Percentiles rank a stretch among this genome's conserved stretches.
Conservation (phyloP, 2,329 filamentous ascomycete genomes). For the Aspergillus hortae region DNA sequence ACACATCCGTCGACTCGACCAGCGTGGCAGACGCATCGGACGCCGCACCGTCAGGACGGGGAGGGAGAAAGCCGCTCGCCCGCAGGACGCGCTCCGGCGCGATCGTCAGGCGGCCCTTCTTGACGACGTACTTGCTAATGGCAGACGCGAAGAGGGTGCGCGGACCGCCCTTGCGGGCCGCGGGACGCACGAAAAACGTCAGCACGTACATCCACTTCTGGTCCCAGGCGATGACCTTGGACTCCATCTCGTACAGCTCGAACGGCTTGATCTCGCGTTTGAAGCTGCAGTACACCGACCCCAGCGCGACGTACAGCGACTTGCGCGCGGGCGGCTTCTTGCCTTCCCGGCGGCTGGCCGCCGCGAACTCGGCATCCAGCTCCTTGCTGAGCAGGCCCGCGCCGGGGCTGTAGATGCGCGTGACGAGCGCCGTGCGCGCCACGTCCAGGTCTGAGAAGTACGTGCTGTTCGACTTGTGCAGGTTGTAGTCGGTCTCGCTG, state of each 20-base stretch:
- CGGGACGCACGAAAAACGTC: conserved; percentile 64
- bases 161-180: conserved; percentile 47
- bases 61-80: conserved; percentile 70
- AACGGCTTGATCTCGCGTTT: conserved; percentile 69
- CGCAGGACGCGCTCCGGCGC: conserved; percentile 73
- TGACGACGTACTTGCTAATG: conserved; percentile 78
- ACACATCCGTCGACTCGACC: conserved; percentile 21
- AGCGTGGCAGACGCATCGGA: conserved; percentile 5
- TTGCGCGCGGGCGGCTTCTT: conserved; percentile 47
- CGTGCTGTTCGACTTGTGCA: conserved; percentile 79
- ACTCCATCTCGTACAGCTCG: conserved; percentile 70
- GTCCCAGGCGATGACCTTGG: conserved; percentile 69
- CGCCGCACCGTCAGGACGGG: conserved; percentile 58
- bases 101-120: conserved; percentile 77
- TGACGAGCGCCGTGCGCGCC: conserved; percentile 75
- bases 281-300: conserved; percentile 71
- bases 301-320: conserved; percentile 63
- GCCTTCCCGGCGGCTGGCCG: conserved; percentile 49
- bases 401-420: conserved; percentile 61
- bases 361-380: conserved; percentile 51
- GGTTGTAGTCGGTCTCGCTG: conserved; percentile 80
- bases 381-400: conserved; percentile 50
- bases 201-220: conserved; percentile 77
- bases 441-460: conserved; percentile 87
- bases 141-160: conserved; percentile 68